These are phyloP conservation scores for Zygoascus ofunaensis DNA, from an alignment of 805 yeast genomes.

Conservation along the genomic window DNA sequence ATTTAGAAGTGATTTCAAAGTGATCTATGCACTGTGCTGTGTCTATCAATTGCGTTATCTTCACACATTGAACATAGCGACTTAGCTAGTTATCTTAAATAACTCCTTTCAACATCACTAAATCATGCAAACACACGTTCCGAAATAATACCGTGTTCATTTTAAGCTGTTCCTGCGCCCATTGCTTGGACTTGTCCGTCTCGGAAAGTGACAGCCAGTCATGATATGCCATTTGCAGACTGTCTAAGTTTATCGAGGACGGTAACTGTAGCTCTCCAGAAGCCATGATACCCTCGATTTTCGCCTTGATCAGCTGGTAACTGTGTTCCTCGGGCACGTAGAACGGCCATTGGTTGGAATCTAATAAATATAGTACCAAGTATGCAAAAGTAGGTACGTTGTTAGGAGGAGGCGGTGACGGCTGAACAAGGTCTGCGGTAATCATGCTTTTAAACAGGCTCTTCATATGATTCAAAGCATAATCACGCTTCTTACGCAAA, in stretches of 20 bases:
- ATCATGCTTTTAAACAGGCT: neutral
- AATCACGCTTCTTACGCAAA: slow-evolving; percentile 33
- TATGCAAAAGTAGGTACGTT: slow-evolving; percentile 42
- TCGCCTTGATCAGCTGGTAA: no score
- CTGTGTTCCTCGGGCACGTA: neutral
- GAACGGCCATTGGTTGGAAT: slow-evolving; percentile 40
- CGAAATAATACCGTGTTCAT: neutral
- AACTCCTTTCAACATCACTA: neutral
- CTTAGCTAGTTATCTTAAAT: neutral
- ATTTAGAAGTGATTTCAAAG: no score
- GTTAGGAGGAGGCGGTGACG: slow-evolving; percentile 34
- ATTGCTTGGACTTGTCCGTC: neutral
- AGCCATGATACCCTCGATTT: neutral
- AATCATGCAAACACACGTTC: neutral
- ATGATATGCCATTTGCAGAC: neutral
- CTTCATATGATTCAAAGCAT: slow-evolving; percentile 34
- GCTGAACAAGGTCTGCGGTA: slow-evolving; percentile 28
- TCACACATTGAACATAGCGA: neutral
- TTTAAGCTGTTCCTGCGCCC: neutral
- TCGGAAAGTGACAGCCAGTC: neutral
- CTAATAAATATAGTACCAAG: slow-evolving; percentile 39
- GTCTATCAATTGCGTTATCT: no score
- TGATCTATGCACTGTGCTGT: no score
- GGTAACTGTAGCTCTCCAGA: neutral
- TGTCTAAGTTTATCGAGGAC: neutral